These are phyloP conservation scores for Sanchytrium tribonematis DNA, from an alignment of 371 early-diverging fungal genomes.

Conservation along the genomic window DNA sequence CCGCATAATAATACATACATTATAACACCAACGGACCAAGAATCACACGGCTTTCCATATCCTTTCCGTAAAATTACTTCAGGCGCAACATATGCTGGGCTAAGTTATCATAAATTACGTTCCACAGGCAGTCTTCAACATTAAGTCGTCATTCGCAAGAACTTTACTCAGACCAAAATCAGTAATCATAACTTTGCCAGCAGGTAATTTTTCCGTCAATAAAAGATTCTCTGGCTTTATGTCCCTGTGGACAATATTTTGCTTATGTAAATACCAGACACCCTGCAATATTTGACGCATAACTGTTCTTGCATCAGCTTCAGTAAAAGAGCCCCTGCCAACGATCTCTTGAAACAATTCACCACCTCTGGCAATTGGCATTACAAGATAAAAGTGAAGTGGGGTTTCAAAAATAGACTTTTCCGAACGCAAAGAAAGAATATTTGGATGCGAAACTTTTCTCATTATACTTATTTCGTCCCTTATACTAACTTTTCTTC, in stretches of 20 bases:
- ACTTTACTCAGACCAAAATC: slow-evolving; percentile 20
- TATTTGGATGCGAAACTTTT: background rate
- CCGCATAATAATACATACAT: slow-evolving; percentile 15
- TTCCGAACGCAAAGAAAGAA: background rate
- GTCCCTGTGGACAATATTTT: slow-evolving; percentile 18
- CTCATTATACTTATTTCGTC: background rate
- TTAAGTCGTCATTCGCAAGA: slow-evolving; percentile 6
- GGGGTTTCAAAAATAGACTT: background rate
- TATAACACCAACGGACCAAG: slow-evolving; percentile 28
- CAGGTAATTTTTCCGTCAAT: slow-evolving; percentile 5
- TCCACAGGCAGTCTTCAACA: slow-evolving; percentile 10
- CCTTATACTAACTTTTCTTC: background rate
- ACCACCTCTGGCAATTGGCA: background rate
- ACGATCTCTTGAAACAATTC: slow-evolving; percentile 1
- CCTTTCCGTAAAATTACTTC: slow-evolving; percentile 21
- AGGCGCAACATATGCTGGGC: slow-evolving; percentile 6
- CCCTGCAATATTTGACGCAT: slow-evolving; percentile 14
- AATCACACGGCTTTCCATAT: slow-evolving; percentile 27
- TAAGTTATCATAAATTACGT: slow-evolving; percentile 2
- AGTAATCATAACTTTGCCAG: slow-evolving; percentile 14
- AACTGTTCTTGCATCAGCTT: slow-evolving; percentile 3
- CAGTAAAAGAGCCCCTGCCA: slow-evolving; percentile 1
- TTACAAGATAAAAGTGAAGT: background rate
- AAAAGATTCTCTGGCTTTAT: slow-evolving; percentile 19
- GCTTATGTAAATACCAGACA: slow-evolving; percentile 12